A percentile compares a stretch with the other conserved stretches of the same genome.
phyloP scores from a whole-genome alignment of 305 asterid genomes.

The Fraxinus latifolia region DNA sequence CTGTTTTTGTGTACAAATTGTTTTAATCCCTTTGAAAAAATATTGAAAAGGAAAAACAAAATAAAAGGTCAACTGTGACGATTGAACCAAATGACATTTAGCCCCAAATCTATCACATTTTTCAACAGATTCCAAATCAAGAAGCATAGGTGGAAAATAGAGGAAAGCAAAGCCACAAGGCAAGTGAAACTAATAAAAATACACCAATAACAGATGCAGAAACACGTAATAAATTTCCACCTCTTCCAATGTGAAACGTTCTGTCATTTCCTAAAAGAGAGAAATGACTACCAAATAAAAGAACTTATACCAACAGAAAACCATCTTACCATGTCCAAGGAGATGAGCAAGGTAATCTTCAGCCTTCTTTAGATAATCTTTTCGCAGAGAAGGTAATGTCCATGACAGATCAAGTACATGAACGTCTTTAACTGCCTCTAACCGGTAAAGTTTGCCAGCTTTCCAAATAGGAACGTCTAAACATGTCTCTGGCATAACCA shows the following conservation, averaged over 20 bases:
- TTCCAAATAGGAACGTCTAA: conserved; percentile 71
- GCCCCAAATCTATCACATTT: conserved; percentile 8
- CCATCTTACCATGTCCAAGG: conserved; percentile 84
- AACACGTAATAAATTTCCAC: conserved; percentile 7
- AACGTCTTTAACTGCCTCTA: conserved; percentile 92
- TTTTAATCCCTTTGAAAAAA: not conserved
- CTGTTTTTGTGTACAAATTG: not conserved
- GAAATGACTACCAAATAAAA: not conserved
- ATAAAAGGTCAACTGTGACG: not conserved
- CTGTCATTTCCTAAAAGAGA: not conserved
- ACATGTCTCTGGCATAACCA: conserved; percentile 44
- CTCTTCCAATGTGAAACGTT: not conserved
- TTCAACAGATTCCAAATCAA: conserved; percentile 9
- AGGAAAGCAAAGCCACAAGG: conserved; percentile 5
- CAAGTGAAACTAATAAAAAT: not conserved
- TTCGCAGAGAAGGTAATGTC: conserved; percentile 84
- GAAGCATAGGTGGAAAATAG: conserved; percentile 9
- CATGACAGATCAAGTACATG: conserved; percentile 86
- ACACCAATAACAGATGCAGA: conserved; percentile 10
- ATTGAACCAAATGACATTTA: not conserved
- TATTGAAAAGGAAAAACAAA: not conserved
- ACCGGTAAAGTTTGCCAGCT: conserved; percentile 75
- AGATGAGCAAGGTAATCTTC: conserved; percentile 95
- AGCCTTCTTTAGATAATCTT: conserved; percentile 78
- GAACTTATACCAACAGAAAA: conserved; percentile 18